These are phyloP conservation scores for Trametes hirsuta DNA, from an alignment of 1,284 basidiomycete genomes.

Conservation along the genomic window DNA sequence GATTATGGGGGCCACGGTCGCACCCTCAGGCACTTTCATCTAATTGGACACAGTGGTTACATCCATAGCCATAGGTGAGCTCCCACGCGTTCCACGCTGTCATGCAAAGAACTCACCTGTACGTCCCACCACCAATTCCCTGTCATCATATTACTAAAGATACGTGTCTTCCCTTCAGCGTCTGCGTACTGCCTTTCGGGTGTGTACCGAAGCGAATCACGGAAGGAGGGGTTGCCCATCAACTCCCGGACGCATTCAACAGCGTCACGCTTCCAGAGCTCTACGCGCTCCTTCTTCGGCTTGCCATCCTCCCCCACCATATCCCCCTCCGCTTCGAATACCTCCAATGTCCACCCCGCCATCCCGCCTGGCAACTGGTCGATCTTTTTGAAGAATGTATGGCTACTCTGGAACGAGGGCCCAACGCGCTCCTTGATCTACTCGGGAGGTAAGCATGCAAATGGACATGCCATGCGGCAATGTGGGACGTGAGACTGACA, in stretches of 20 bases:
- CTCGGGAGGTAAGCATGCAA: not conserved
- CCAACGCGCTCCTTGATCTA: constrained; percentile 17
- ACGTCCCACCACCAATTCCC: no score
- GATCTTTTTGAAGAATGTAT: constrained; percentile 32
- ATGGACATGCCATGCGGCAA: no score
- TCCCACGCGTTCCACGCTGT: no score
- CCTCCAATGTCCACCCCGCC: constrained; percentile 23
- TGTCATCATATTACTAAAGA: no score
- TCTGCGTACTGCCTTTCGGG: constrained; percentile 35
- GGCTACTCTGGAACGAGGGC: constrained; percentile 30
- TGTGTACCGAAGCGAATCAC: constrained; percentile 31
- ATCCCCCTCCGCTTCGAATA: constrained; percentile 33
- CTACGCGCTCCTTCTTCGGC: constrained; percentile 19
- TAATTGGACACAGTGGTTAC: no score
- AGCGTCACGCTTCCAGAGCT: constrained; percentile 35
- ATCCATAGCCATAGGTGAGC: no score
- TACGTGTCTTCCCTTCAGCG: no score
- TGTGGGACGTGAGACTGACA: constrained; percentile 23
- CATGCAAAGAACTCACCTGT: no score
- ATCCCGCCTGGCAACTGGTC: constrained; percentile 34
- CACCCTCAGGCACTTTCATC: no score
- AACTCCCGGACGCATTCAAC: constrained; percentile 37
- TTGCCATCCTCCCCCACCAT: constrained; percentile 26
- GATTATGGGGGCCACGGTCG: no score
- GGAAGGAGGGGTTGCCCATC: constrained; percentile 38